Evolutionary conservation across 495 filamentous ascomycete genomes (phyloP).

Genomic region (Bacidia rubella): DNA sequence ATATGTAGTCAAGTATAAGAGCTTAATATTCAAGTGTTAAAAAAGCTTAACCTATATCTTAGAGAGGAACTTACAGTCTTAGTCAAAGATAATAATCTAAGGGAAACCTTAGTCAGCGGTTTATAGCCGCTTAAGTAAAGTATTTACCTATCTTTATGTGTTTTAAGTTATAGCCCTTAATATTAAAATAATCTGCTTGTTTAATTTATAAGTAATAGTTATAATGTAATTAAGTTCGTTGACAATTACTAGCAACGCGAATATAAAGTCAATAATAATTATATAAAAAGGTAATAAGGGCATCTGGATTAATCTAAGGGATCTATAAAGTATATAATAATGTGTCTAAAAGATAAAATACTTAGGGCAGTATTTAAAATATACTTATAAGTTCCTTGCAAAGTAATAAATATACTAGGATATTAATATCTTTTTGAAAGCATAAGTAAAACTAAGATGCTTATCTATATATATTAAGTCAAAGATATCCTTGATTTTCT

Average conservation of each 20-base stretch:
- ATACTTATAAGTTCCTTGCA: background rate
- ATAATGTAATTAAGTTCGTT: background rate
- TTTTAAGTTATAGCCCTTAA: background rate
- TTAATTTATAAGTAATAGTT: background rate
- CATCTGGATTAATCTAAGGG: background rate
- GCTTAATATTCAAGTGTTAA: background rate
- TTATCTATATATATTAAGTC: background rate
- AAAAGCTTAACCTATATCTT: background rate
- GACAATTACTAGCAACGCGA: background rate
- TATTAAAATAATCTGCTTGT: background rate
- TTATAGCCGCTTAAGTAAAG: background rate
- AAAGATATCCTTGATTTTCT: background rate
- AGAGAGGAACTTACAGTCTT: slow-evolving; percentile 2
- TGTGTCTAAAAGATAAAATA: background rate
- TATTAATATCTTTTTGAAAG: background rate
- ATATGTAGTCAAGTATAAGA: background rate
- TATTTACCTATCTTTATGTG: background rate
- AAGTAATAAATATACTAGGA: background rate
- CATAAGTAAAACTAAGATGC: background rate
- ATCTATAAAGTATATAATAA: background rate
- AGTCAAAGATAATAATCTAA: slow-evolving; percentile 3
- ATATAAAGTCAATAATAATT: background rate
- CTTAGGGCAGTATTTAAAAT: background rate
- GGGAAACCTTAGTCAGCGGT: background rate
- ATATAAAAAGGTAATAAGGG: background rate